phyloP scores from a whole-genome alignment of 768 basidiomycete genomes.

The Hebeloma cylindrosporum region DNA sequence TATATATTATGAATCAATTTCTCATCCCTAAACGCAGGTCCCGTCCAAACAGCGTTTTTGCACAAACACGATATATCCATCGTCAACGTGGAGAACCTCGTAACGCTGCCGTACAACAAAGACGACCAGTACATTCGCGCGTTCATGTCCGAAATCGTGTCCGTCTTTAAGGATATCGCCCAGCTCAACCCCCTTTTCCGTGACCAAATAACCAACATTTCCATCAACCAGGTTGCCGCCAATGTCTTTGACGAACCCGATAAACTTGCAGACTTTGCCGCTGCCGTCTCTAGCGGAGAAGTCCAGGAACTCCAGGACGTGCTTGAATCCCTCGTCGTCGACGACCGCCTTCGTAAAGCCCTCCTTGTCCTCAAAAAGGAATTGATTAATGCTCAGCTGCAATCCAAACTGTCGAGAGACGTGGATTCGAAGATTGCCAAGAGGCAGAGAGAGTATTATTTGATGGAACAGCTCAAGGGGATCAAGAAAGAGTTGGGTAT shows the following conservation, averaged over 20 bases:
- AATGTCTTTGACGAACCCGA: slow-evolving; percentile 98
- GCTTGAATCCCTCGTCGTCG: slow-evolving; percentile 80
- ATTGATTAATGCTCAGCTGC: slow-evolving; percentile 93
- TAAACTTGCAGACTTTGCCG: slow-evolving; percentile 95
- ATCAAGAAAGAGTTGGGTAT: slow-evolving; percentile 97
- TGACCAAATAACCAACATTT: slow-evolving; percentile 96
- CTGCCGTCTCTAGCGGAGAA: slow-evolving; percentile 93
- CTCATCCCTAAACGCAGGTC: too few relatives aligned
- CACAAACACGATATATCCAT: slow-evolving; percentile 83
- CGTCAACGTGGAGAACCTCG: slow-evolving; percentile 83
- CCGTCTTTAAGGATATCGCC: slow-evolving; percentile 98
- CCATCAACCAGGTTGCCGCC: slow-evolving; percentile 86
- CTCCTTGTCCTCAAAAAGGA: slow-evolving; percentile 96
- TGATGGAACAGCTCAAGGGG: slow-evolving; percentile 95
- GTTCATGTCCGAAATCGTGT: slow-evolving; percentile 94
- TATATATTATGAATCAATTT: background rate
- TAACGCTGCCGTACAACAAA: slow-evolving; percentile 81
- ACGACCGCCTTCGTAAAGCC: slow-evolving; percentile 87
- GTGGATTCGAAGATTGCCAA: slow-evolving; percentile 95
- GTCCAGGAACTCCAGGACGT: slow-evolving; percentile 92
- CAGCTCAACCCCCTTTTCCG: slow-evolving; percentile 97
- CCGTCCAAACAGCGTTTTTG: slow-evolving; percentile 82
- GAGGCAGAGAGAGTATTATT: slow-evolving; percentile 89
- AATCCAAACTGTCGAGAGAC: slow-evolving; percentile 88
- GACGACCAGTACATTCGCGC: slow-evolving; percentile 95